A percentile compares a stretch with the other conserved stretches of the same genome.
Evolutionary conservation across 169 alveolate species (phyloP).

Genomic region (Eimeria necatrix): DNA sequence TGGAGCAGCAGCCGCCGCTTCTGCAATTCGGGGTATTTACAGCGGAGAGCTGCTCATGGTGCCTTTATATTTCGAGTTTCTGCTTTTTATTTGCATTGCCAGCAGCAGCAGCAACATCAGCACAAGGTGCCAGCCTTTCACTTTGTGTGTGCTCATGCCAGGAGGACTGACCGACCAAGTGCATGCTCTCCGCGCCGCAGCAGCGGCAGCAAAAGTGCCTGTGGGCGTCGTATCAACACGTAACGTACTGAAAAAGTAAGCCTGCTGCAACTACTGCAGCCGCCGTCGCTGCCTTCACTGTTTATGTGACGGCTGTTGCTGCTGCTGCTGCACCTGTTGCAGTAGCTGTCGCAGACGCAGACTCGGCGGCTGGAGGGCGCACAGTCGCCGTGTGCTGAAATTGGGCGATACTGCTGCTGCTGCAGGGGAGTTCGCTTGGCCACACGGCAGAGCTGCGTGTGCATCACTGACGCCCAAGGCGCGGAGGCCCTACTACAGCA

Average conservation of each 20-base stretch:
- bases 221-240: background rate
- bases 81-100: background rate
- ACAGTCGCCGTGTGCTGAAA: background rate
- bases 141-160: background rate
- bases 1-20: background rate
- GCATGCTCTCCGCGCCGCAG: background rate
- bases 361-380: background rate
- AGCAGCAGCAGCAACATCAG: background rate
- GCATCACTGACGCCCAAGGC: background rate
- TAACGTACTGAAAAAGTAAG: background rate
- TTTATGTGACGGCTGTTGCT: constrained; percentile 11
- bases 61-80: too few species aligned
- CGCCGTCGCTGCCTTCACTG: background rate
- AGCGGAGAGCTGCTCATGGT: too few species aligned
- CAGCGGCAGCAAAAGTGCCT: background rate
- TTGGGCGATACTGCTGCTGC: background rate
- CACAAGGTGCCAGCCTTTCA: background rate
- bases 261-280: constrained; percentile 1
- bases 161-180: background rate
- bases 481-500: background rate
- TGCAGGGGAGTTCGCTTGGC: background rate
- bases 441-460: background rate
- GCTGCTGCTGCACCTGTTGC: background rate
- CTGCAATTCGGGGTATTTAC: background rate
- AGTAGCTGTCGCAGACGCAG: too few species aligned